Evolutionary conservation across 305 asterid species (phyloP), one percentile per base, ranked within the genome.

Genomic region (Lippia alba): DNA sequence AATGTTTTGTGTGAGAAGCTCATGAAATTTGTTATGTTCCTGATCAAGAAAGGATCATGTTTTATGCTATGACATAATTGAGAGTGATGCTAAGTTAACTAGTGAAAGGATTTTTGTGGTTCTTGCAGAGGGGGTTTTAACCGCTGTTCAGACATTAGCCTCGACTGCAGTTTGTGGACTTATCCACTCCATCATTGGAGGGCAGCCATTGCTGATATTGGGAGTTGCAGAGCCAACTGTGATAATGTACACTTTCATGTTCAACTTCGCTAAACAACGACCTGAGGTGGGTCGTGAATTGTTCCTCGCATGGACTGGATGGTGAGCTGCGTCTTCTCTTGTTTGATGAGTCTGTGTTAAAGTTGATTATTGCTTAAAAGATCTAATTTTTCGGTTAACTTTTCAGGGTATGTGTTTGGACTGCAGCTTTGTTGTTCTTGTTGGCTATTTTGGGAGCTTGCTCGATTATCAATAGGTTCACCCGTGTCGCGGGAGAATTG

Each of bases 191-290:
- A 79, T 91, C 18, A 82, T 94, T 14, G 99, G 99, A 41, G 99
- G 99, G 20, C 99, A 94, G 69, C 99, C 99, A 19, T 74, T 94
- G 66, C 84, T 94, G 14, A 94, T 94, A 17, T 63, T 94, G 15
- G 99, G 99, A 16, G 99, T 94, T 68, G 96, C 99, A 24, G 99
- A 94, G 78, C 99, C 99, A 2, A 94, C 99, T 50, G 99, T 94
- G 19, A 83, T 94, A 36, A 94, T 94, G 99, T 94, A 94, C 84
- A 94, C 99, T 61, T 94, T 94, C 88, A 91, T 94, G 97, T 94
- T 85, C 75, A 69, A 83, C 81, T 94, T 94, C 74, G 96, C 90
- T 48, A 94, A 91, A 69, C 89, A 85, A 62, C 77, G 91, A 58
- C 66, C 90, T 0, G 96, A 85, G 16, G 72, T 94, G 81, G 99